Percentiles rank a stretch among this genome's conserved stretches.
These are phyloP conservation scores for Penicillium odoratum DNA, from an alignment of 495 filamentous ascomycete genomes.

Conservation along the genomic window DNA sequence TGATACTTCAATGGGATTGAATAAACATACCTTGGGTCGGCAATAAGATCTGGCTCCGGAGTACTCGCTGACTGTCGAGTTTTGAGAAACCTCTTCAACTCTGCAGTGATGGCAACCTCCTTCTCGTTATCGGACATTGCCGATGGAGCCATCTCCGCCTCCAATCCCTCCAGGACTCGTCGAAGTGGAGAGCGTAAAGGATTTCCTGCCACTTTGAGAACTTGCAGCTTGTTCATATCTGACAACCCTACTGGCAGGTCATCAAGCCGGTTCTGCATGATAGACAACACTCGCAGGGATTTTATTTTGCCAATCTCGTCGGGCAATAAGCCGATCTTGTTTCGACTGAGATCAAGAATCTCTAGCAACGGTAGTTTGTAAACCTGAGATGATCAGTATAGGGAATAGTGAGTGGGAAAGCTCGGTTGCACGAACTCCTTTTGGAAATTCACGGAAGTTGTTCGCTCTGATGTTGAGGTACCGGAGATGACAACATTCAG, in stretches of 20 bases:
- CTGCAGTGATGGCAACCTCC: conserved; percentile 66
- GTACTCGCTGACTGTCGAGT: conserved; percentile 51
- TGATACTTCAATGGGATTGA: conserved; percentile 7
- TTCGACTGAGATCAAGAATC: conserved; percentile 87
- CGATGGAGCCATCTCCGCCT: conserved; percentile 42
- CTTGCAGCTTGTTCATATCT: conserved; percentile 83
- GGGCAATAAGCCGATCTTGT: conserved; percentile 75
- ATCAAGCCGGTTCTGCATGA: conserved; percentile 83
- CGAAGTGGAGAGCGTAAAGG: conserved; percentile 59
- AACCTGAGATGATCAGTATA: conserved; percentile 49
- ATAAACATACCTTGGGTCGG: conserved; percentile 62
- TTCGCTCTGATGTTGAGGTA: conserved; percentile 96
- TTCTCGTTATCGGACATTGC: conserved; percentile 56
- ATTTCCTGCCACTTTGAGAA: conserved; percentile 85
- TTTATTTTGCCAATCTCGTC: conserved; percentile 76
- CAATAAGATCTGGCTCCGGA: conserved; percentile 61
- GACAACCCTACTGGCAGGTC: conserved; percentile 79
- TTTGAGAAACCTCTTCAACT: conserved; percentile 78
- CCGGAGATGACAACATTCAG: conserved; percentile 82
- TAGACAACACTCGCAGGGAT: conserved; percentile 71
- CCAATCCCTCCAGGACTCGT: conserved; percentile 43
- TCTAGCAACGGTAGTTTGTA: conserved; percentile 83
- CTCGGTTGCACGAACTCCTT: conserved; percentile 60
- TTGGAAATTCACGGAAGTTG: conserved; percentile 81
- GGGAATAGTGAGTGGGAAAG: neutral